phyloP scores from a whole-genome alignment of 2,329 filamentous ascomycete genomes.

The Drechslerella coelobrocha region DNA sequence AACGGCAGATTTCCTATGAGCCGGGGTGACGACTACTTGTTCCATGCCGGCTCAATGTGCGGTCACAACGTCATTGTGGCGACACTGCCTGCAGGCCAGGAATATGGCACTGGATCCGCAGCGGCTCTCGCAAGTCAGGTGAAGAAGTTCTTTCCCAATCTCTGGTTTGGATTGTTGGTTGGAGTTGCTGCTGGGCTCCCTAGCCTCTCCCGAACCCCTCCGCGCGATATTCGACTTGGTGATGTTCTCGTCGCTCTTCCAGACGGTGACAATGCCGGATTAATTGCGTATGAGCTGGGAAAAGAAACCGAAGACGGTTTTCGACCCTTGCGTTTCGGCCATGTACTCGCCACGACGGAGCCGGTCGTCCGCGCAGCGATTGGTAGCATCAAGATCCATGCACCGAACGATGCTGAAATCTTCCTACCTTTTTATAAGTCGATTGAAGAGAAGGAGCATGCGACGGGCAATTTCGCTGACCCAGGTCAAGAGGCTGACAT shows the following conservation, averaged over 20 bases:
- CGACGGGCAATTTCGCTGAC: too few relatives aligned
- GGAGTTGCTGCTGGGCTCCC: slow-evolving; percentile 58
- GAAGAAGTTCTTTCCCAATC: slow-evolving; percentile 57
- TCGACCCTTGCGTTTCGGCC: too few relatives aligned
- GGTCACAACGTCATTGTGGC: slow-evolving; percentile 59
- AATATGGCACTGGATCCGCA: slow-evolving; percentile 57
- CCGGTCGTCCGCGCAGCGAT: too few relatives aligned
- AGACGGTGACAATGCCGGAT: slow-evolving; percentile 52
- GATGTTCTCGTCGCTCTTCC: slow-evolving; percentile 58
- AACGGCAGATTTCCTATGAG: slow-evolving; percentile 55
- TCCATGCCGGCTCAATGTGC: slow-evolving; percentile 57
- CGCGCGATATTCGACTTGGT: slow-evolving; percentile 58
- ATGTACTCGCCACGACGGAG: too few relatives aligned
- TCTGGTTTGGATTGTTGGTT: slow-evolving; percentile 59
- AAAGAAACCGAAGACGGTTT: slow-evolving; percentile 56
- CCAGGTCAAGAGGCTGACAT: too few relatives aligned
- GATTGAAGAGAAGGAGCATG: too few relatives aligned
- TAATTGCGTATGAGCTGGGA: slow-evolving; percentile 57
- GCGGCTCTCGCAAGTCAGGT: slow-evolving; percentile 57
- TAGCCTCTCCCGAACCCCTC: slow-evolving; percentile 52
- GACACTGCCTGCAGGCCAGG: slow-evolving; percentile 57
- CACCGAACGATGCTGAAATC: too few relatives aligned
- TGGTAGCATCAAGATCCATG: too few relatives aligned
- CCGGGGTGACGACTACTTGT: slow-evolving; percentile 58
- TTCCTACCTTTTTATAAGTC: too few relatives aligned